Evolutionary conservation across 208 protist species (phyloP).

Genomic region (Trypanosoma vivax): DNA sequence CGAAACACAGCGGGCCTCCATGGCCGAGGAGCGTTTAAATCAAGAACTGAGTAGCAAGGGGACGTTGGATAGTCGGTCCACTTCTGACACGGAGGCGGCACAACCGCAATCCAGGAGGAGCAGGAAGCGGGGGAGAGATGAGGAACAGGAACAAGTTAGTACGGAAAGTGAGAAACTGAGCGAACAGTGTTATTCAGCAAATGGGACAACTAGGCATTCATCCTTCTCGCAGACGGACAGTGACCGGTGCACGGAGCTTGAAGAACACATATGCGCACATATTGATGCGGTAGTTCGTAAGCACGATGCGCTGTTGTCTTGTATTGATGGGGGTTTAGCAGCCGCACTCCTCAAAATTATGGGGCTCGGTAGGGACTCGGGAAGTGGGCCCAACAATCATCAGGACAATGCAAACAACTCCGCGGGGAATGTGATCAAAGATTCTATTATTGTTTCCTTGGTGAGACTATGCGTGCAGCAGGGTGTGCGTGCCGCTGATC

Average conservation of each 20-base stretch:
- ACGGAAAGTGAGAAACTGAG: neutral
- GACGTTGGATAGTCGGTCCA: neutral
- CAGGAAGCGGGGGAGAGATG: constrained; percentile 7
- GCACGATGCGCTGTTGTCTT: constrained; percentile 14
- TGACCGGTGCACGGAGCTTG: constrained; percentile 8
- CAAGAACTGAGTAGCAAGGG: neutral
- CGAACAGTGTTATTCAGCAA: no score
- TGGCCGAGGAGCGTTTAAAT: neutral
- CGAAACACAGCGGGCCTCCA: constrained; percentile 26
- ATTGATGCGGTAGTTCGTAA: constrained; percentile 23
- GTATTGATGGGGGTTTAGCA: constrained; percentile 17
- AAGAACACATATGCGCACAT: constrained; percentile 19
- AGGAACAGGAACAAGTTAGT: neutral
- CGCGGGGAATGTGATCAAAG: constrained; percentile 1
- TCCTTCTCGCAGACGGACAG: neutral
- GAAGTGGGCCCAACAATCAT: constrained; percentile 2
- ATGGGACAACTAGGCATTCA: no score
- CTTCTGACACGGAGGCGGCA: constrained; percentile 15
- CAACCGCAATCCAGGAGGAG: neutral
- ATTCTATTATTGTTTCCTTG: constrained; percentile 26
- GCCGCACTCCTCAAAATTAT: constrained; percentile 22
- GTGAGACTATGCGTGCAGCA: constrained; percentile 31
- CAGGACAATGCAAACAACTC: neutral
- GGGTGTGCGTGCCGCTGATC: constrained; percentile 25
- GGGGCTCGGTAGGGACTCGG: constrained; percentile 6